Evolutionary conservation across 345 rosid genomes (phyloP).

Genomic region (Corchorus capsularis): DNA sequence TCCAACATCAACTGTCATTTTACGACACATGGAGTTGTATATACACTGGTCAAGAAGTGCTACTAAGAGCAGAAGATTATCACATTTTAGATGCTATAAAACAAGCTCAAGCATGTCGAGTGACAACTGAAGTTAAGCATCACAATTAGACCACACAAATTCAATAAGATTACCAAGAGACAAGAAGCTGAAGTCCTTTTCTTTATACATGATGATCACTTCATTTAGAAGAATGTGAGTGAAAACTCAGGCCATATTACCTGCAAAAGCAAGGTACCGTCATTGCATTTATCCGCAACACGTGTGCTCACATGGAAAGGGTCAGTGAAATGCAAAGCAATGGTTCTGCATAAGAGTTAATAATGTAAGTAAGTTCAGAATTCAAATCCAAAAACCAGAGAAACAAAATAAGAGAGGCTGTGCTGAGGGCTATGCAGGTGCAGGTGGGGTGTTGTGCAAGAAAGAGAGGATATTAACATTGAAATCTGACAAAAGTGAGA

Average conservation of each 20-base stretch:
- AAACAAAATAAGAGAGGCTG: background rate
- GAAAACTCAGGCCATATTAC: conserved; percentile 38
- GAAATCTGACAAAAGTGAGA: background rate
- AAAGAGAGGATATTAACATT: conserved; percentile 11
- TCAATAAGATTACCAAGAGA: background rate
- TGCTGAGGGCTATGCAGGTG: background rate
- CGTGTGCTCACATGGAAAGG: conserved; percentile 90
- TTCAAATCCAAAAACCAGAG: background rate
- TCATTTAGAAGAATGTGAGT: background rate
- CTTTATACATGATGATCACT: background rate
- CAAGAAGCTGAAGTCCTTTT: background rate
- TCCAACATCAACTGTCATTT: background rate
- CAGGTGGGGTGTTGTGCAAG: background rate
- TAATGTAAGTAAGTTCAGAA: conserved; percentile 22
- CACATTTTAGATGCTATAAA: background rate
- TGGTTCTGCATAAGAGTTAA: conserved; percentile 53
- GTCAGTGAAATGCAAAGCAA: conserved; percentile 93
- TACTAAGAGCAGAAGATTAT: background rate
- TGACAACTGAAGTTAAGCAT: no score
- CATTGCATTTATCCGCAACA: conserved; percentile 80
- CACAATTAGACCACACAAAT: no score
- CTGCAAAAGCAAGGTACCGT: conserved; percentile 83
- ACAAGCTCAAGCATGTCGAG: no score
- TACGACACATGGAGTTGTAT: background rate
- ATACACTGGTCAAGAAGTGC: background rate